Percentiles rank a stretch among this genome's conserved stretches.
phyloP scores from a whole-genome alignment of 2,329 filamentous ascomycete species.

The Zalaria sp. region DNA sequence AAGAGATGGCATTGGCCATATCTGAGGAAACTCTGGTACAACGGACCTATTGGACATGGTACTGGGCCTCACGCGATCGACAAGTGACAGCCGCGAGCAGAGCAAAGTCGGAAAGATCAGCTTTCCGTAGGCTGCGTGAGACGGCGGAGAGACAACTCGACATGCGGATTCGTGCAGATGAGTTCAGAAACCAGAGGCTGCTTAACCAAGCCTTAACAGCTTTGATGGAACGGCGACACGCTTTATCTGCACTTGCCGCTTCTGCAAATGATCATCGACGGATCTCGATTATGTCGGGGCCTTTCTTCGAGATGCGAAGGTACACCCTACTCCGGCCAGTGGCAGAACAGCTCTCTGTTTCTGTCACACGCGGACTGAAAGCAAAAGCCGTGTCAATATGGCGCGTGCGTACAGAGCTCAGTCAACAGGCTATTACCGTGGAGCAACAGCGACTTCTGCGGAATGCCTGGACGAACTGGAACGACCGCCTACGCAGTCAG shows the following conservation, averaged over 20 bases:
- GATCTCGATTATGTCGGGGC: not conserved
- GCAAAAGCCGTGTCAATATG: constrained; percentile 35
- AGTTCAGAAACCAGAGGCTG: not conserved
- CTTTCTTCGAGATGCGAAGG: not conserved
- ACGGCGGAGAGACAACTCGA: not conserved
- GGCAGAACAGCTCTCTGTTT: not conserved
- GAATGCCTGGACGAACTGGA: constrained; percentile 48
- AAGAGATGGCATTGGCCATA: constrained; percentile 16
- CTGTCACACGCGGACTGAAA: constrained; percentile 10
- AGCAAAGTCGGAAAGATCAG: not conserved
- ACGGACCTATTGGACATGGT: constrained; percentile 21
- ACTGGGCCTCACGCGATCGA: constrained; percentile 15
- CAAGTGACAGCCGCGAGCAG: not conserved
- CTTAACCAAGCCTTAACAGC: not conserved
- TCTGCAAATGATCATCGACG: not conserved
- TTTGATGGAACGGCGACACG: not conserved
- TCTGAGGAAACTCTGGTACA: constrained; percentile 20
- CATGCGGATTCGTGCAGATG: not conserved
- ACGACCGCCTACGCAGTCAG: constrained; percentile 42
- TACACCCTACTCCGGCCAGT: constrained; percentile 1
- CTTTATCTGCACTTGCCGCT: not conserved
- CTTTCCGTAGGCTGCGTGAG: constrained; percentile 9
- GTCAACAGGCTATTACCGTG: constrained; percentile 30
- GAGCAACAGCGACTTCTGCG: constrained; percentile 39
- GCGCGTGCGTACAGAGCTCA: constrained; percentile 25